These are phyloP conservation scores for Solidago caesia DNA, from an alignment of 129 eudicot species.

Conservation along the genomic window DNA sequence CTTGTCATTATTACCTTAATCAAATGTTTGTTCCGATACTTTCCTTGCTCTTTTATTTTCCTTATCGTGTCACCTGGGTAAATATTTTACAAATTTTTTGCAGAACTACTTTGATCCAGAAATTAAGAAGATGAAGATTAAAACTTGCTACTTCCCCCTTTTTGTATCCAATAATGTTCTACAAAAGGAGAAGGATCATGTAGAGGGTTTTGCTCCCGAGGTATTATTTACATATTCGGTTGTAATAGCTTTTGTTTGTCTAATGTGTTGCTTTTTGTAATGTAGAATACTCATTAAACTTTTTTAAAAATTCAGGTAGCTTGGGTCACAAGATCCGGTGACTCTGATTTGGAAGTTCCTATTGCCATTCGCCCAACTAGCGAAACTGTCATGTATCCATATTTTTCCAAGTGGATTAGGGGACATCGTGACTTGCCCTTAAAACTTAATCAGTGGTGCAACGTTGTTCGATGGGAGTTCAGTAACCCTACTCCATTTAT, in stretches of 20 bases:
- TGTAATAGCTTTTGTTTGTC: too few species aligned
- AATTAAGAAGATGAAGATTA: conserved; percentile 76
- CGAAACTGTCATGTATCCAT: conserved; percentile 95
- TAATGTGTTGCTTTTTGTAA: background rate
- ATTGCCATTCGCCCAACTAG: conserved; percentile 94
- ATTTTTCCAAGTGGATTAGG: conserved; percentile 88
- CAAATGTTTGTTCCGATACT: background rate
- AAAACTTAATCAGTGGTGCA: conserved; percentile 90
- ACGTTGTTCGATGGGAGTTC: conserved; percentile 96
- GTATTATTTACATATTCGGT: conserved; percentile 31
- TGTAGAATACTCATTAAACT: background rate
- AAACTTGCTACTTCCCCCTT: conserved; percentile 85
- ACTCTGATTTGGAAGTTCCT: conserved; percentile 77
- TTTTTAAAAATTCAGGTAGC: conserved; percentile 59
- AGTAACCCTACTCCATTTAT: conserved; percentile 96
- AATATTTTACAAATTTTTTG: conserved; percentile 13
- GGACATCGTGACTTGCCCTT: conserved; percentile 91
- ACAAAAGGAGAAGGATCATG: conserved; percentile 87
- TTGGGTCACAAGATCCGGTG: conserved; percentile 93
- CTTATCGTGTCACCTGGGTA: background rate
- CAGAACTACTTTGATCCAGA: conserved; percentile 88
- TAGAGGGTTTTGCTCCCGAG: conserved; percentile 99
- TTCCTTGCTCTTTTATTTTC: background rate
- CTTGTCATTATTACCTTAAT: conserved; percentile 13
- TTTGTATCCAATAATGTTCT: conserved; percentile 78